Evolutionary conservation across 768 basidiomycete species (phyloP), one percentile per base, ranked within the genome.

Genomic region (Boletales sp.): DNA sequence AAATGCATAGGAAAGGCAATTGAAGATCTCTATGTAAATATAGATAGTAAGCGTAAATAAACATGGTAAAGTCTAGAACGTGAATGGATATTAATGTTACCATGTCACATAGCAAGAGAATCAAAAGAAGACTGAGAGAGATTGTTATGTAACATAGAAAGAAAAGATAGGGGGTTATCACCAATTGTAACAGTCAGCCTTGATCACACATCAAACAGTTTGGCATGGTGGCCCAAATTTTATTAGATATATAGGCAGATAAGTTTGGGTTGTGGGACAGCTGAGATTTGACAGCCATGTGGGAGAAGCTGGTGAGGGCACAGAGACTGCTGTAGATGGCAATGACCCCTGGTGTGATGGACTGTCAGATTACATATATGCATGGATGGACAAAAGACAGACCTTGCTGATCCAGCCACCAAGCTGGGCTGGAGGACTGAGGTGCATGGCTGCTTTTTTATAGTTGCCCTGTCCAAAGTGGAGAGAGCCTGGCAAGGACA

Each of bases 291-390:
- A 97, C 83, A 14, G 79, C 75, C 0, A 79, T 74, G 8, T 94
- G 81, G 5, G 81, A 70, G 50, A 90, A 75, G 36, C 80, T 87
- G 1, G 93, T 86, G 5, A 98, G 80, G 4, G 88, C 87, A 58
- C 90, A 93, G 0, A 97, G 70, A 0, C 86, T 85, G 10, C 86
- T 87, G 62, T 93, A 94, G 35, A 95, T 81, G 2, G 90, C 92
- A 42, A 97, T 82, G 67, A 96, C 95, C 5, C 79, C 79, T 0
- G 89, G 80, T 0, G 90, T 78, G 34, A 96, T 74, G 40, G 94
- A 77, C 86, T 18, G 17, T 10, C 53, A 2, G 44, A 42, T 33
- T 19, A 19, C n/a, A 17, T 41, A n/a, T n/a, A n/a, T n/a, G 10
- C 3, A 34, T 25, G 2, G 0, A 28, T 30, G 3, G 19, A 9